Base-by-base conservation (phyloP, 805 yeast genomes). In the Zygotorulaspora chibaensis region DNA sequence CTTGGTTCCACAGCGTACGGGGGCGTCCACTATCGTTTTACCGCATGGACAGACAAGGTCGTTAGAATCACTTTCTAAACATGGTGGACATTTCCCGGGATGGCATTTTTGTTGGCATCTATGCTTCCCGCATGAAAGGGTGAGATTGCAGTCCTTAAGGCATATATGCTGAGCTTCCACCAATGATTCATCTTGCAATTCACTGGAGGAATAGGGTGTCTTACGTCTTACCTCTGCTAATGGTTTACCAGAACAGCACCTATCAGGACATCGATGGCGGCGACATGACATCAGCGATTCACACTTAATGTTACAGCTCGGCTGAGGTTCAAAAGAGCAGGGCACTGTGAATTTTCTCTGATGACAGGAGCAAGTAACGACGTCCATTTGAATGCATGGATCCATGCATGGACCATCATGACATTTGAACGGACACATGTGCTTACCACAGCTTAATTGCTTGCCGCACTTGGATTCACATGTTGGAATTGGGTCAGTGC, bases 1-100 rank as follows among this genome's bases (percentile, higher is more conserved):
- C 37, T 65, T 71, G 0, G 87, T 78, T 11, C 96, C 96, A 68
- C 96, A 87, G 52, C 96, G 69, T 8, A 87, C 87, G 0, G 96
- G 96, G 0, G 95, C 96, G 16, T 73, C 75, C 5, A 87, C 72
- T 2, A 84, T 75, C 0, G 96, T 87, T 51, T 75, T 72, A 2
- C 96, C 95, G 69, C 96, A 87, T 40, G 83, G 75, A 59, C 96
- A 87, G 2, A 80, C 76, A 54, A 85, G 68, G 60, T 87, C 96
- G 15, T 85, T 87, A 34, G 81, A 77, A n/a, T 84, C 75, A 4
- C 91, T 82, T 57, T 87, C 95, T 40, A 85, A 62, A 61, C 96
- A 87, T 10, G 89, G 84, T 3, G 80, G 77, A 65, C 96, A 87
- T 2, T 84, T 76, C 0, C 96, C 96, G 11, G 78, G 68, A 63